Base-by-base conservation (phyloP, 805 yeast species). In the Sugiyamaella marilandica region DNA sequence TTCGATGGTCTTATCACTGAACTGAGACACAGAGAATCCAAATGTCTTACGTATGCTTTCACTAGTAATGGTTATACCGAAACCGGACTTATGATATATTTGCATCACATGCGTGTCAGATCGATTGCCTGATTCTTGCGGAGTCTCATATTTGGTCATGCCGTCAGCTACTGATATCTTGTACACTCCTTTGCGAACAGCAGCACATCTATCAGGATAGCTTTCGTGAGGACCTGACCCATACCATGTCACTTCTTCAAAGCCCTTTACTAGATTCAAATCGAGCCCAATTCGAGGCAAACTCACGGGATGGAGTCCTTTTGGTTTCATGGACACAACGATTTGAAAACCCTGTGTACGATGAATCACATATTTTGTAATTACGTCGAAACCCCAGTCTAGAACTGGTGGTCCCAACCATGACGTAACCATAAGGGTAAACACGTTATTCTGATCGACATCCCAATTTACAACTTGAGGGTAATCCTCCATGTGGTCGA, bases 211-310 rank as follows among this genome's bases (percentile, higher is more conserved):
- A 52, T 70, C 73, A 10, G 61, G 45, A 54, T 70, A 70, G 24
- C 69, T 63, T 54, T 69, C 73, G 10, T 65, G 69, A 1, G 73
- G 73, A 5, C 73, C 73, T 18, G 64, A 45, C 5, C 73, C 73
- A 37, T 67, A 65, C 72, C 71, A 70, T 24, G 36, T 47, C 8
- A 57, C 64, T 13, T 35, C 37, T 18, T 52, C 55, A 11, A 62
- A 16, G 10, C 49, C 46, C 1, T 57, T 54, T 2, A 65, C 60
- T 7, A 67, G 31, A 5, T 50, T 34, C 36, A 67, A 63, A 46
- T 68, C 71, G 54, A 62, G 61, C 9, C 73, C 73, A 8, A 69
- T 49, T 18, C 73, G 56, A 18, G 73, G 72, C 8, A 69, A 34
- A 60, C 53, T 39, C 55, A 43, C 10, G 65, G 71, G 47, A 59